Evolutionary conservation across 1,139 yeast genomes (phyloP), one percentile per base, ranked within the genome.

Genomic region (Williopsis jadinii): DNA sequence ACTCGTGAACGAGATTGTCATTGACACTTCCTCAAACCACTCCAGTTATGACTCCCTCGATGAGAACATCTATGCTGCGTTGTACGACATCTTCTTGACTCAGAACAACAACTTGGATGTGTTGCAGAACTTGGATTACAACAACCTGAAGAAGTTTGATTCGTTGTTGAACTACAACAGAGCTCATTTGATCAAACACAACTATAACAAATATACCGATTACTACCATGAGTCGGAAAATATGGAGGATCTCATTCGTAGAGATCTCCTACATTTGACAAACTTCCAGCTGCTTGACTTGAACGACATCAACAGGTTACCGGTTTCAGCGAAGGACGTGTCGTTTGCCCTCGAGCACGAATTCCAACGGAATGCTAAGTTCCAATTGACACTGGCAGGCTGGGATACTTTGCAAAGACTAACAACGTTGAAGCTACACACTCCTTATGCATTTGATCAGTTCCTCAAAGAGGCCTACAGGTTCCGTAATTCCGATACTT

Each of bases 11-110:
- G 54, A 51, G 38, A 55, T 56, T 15, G 40, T 55, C 26, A 54
- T 57, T 38, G 53, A 51, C 27, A 56, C 59, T 0, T 52, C 56
- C 2, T 51, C 52, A 3, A 50, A 49, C 35, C 46, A 46, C 30
- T 41, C 42, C 13, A 54, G 56, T 26, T 51, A 54, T 39, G 56
- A 55, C 30, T 47, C 51, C 8, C 41, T 53, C 12, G 32, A 28
- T 27, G 42, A 44, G 11, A 54, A 56, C 34, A 47, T 50, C 13
- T 57, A 49, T 36, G 50, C 49, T 13, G 46, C 56, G 0, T 34
- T 57, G 6, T 56, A 56, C 37, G 60, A 56, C 29, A 39, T 57
- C 13, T 51, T 57, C 37, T 41, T 57, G 31, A 52, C 52, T 0
- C 49, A 46, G 26, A 48, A 55, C 40, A 55, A 55, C 35, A 54